These are phyloP conservation scores for Candida xyloterini DNA, from an alignment of 805 yeast genomes.

Conservation along the genomic window DNA sequence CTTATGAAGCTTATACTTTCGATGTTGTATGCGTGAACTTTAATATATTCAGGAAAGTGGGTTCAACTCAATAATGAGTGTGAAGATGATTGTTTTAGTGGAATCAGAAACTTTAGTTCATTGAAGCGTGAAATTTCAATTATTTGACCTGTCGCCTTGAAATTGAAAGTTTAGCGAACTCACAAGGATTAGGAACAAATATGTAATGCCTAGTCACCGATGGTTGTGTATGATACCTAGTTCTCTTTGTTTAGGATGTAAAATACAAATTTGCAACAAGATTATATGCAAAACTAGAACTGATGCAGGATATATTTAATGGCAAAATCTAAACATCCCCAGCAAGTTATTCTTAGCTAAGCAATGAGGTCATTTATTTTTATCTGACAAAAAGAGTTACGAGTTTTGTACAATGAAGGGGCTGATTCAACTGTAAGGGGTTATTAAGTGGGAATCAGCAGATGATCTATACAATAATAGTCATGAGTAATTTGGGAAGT, in stretches of 20 bases:
- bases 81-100: neutral
- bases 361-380: neutral
- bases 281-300: constrained; percentile 9
- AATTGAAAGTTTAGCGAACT: neutral
- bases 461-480: no score
- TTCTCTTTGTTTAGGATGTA: neutral
- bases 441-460: no score
- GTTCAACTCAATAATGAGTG: constrained; percentile 1
- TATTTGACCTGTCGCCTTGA: constrained; percentile 1
- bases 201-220: neutral
- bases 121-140: constrained; percentile 1
- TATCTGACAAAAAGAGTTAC: no score
- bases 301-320: constrained; percentile 11
- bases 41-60: neutral
- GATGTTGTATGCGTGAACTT: neutral
- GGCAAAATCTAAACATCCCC: constrained; percentile 10
- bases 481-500: no score
- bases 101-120: neutral
- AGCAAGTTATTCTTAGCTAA: constrained; percentile 4
- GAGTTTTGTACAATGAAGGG: no score
- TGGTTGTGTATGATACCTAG: neutral
- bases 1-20: neutral
- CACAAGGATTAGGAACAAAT: neutral
- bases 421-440: no score
- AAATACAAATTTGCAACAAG: neutral